Base-by-base conservation (phyloP, 176 grass and related monocot genomes). In the Rhipidocladum racemiflorum region DNA sequence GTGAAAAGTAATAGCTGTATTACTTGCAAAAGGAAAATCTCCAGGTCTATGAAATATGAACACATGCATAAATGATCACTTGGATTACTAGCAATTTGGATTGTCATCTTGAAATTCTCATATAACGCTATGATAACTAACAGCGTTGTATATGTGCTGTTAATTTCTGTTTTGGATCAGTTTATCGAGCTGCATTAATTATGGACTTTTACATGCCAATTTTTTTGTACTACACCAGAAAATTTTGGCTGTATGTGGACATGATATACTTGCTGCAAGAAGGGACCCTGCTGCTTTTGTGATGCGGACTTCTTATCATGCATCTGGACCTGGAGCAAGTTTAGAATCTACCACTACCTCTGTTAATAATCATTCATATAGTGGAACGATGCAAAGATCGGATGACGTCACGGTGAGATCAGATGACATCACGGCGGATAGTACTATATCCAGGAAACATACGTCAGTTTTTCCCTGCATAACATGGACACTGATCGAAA, bases 341-440 rank as follows among this genome's bases (percentile, higher is more conserved):
- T 99, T 91, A 36, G 96, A 99, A 87, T 99, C 96, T 74, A 93
- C 96, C 38, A 99, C 96, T 38, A 99, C 96, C 42, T 99, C 96
- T 69, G 92, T 99, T 83, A 95, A 99, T 76, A 99, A 92, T 66
- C 91, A 91, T 70, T 99, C 96, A 44, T 93, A 95, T 72, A 90
- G 96, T 79, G 89, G 92, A 65, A 87, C 51, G 0, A 68, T 91
- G 57, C 96, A 93, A 87, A 92, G 89, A 76, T 92, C 90, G 10
- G 95, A 94, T 45, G 95, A 88, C 56, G 17, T 83, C 48, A 78
- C 96, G 17, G 88, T 99, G 57, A 90, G 89, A 75, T 97, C 90
- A 7, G 94, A 94, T 44, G 94, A 88, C 56, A 17, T 83, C 60
- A 78, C 96, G 17, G 89, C 95, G 59, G 96, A 99, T 57, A 99